phyloP scores from a whole-genome alignment of 2,329 filamentous ascomycete genomes.

The Penicillium brasilianum region DNA sequence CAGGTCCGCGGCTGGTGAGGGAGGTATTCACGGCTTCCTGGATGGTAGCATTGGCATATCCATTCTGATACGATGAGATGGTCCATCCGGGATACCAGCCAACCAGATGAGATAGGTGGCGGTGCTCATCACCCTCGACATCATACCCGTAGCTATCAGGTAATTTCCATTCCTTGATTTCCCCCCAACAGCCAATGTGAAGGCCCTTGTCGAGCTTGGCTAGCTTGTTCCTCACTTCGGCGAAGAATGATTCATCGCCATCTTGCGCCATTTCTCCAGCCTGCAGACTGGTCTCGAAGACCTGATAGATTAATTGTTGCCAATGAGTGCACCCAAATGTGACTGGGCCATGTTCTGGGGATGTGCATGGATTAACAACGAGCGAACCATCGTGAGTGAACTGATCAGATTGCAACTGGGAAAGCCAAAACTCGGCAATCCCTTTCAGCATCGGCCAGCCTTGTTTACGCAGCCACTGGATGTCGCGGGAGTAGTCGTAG shows the following conservation, averaged over 20 bases:
- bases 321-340: constrained; percentile 36
- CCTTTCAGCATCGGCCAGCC: constrained; percentile 62
- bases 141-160: constrained; percentile 37
- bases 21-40: constrained; percentile 4
- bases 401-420: constrained; percentile 57
- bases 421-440: constrained; percentile 62
- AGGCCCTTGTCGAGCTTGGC: constrained; percentile 28
- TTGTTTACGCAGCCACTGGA: constrained; percentile 49
- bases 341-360: constrained; percentile 61
- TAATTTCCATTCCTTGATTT: constrained; percentile 60
- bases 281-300: constrained; percentile 47
- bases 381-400: constrained; percentile 58
- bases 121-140: constrained; percentile 53
- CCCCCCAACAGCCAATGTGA: constrained; percentile 50
- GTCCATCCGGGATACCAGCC: constrained; percentile 60
- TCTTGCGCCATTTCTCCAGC: constrained; percentile 43
- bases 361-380: constrained; percentile 64
- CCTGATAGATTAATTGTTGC: constrained; percentile 41
- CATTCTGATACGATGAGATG: constrained; percentile 4
- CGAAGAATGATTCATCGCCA: constrained; percentile 15
- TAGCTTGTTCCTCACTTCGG: constrained; percentile 13
- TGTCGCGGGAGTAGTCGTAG: constrained; percentile 59
- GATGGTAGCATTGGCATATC: constrained; percentile 3
- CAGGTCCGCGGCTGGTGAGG: constrained; percentile 22
- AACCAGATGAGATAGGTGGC: constrained; percentile 61